These are phyloP conservation scores for Neopestalotiopsis sp. DNA, from an alignment of 2,329 filamentous ascomycete species.

Conservation along the genomic window DNA sequence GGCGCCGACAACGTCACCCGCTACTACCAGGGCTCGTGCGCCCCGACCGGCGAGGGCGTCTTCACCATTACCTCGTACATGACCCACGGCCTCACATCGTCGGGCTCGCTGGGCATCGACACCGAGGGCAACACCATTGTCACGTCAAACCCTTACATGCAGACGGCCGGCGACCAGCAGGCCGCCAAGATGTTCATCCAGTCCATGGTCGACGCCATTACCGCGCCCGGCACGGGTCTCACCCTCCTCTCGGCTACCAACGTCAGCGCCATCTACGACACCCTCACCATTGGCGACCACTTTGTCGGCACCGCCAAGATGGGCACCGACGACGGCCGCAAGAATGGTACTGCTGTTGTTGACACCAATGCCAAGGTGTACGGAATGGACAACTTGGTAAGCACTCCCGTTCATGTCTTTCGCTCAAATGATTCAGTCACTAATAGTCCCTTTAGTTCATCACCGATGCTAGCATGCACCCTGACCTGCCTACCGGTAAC, in stretches of 20 bases:
- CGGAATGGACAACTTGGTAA: conserved; percentile 16
- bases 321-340: conserved; percentile 59
- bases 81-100: conserved; percentile 30
- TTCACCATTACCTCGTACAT: conserved; percentile 28
- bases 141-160: conserved; percentile 27
- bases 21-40: conserved; percentile 31
- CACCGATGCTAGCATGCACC: conserved; percentile 12
- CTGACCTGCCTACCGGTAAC: conserved; percentile 15
- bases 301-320: conserved; percentile 67
- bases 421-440: not conserved
- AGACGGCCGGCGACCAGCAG: conserved; percentile 27
- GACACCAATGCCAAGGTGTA: conserved; percentile 17
- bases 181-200: conserved; percentile 9
- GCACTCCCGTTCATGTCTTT: not conserved
- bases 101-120: conserved; percentile 29
- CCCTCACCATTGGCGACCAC: conserved; percentile 42
- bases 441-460: conserved; percentile 1
- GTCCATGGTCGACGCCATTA: conserved; percentile 9
- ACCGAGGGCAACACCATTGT: conserved; percentile 28
- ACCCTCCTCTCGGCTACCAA: not conserved
- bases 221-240: not conserved
- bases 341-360: conserved; percentile 41
- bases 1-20: conserved; percentile 28
- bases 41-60: conserved; percentile 22
- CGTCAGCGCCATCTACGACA: not conserved